Base-by-base conservation (phyloP, 148 eudicot genomes). In the Selenicereus undatus region DNA sequence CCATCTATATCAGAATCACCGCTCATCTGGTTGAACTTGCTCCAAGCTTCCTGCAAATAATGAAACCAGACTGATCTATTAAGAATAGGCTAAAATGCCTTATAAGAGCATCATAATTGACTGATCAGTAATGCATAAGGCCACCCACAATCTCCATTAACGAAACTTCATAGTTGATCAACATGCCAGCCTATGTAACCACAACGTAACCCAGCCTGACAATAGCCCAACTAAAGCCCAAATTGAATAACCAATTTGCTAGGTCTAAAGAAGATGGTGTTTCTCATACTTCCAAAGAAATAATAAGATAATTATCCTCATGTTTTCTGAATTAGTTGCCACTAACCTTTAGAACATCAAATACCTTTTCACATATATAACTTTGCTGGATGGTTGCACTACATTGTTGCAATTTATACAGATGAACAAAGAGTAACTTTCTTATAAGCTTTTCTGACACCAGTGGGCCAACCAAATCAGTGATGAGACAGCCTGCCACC, bases 351-450 rank as follows among this genome's bases (percentile, higher is more conserved):
- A 97, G 85, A 79, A 97, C 95, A 86, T 92, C 98, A 86, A 94
- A 97, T 77, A 97, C 98, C 89, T 92, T 97, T 86, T 94, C 99
- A 75, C 99, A 97, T 75, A 94, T 86, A 81, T 97, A 94, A 86
- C 94, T 94, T 81, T 97, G 98, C 84, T 92, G 97, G 85, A 94
- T 83, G 78, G 83, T 88, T 80, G 99, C 98, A 73, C 98, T 96
- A 80, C 97, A 83, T 81, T 97, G 99, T 82, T 97, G 99, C 87
- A 97, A 79, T 81, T 97, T 97, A 80, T 97, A 98, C 77, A 98
- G 99, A 86, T 97, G 99, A 87, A 97, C 99, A 92, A 11, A 97
- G 93, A 82, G 92, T 93, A 13, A 98, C 99, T 83, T 88, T 94
- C 76, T 94, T 90, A 86, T 94, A 97, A 81, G 98, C 98, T 86